Conservation (phyloP, 75 land plant genomes). For the Selaginella moellendorffii region DNA sequence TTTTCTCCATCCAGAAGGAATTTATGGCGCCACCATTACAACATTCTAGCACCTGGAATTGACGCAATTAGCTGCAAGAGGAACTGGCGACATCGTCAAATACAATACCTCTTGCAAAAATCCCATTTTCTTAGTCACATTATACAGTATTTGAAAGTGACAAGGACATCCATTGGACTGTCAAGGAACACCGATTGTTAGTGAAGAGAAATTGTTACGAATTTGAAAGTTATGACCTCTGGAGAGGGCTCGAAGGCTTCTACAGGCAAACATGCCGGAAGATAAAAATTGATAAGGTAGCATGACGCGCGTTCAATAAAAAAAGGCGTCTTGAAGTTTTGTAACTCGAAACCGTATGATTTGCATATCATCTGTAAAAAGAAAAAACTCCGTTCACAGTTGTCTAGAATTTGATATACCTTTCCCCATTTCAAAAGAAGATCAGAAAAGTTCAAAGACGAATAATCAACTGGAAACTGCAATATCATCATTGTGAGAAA, state of each 20-base stretch:
- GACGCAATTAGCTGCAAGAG: too few relatives aligned
- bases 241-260: slow-evolving; percentile 13
- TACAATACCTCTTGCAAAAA: slow-evolving; percentile 47
- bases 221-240: too few relatives aligned
- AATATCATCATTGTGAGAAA: background rate
- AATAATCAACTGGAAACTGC: background rate
- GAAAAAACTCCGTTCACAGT: background rate
- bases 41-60: background rate
- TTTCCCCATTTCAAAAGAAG: slow-evolving; percentile 50
- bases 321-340: slow-evolving; percentile 36
- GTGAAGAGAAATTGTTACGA: too few relatives aligned
- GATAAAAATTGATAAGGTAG: slow-evolving; percentile 53
- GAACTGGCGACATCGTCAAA: background rate
- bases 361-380: slow-evolving; percentile 43
- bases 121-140: slow-evolving; percentile 24
- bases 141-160: background rate
- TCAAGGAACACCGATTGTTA: too few relatives aligned
- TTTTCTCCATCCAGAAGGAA: background rate
- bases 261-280: slow-evolving; percentile 21
- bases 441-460: slow-evolving; percentile 10
- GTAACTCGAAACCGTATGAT: slow-evolving; percentile 26
- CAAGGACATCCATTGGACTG: background rate
- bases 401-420: slow-evolving; percentile 17
- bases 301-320: slow-evolving; percentile 55
- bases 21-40: background rate